Percentiles rank a stretch among this genome's conserved stretches.
These are phyloP conservation scores for Lentinula boryana DNA, from an alignment of 768 basidiomycete species.

Conservation along the genomic window DNA sequence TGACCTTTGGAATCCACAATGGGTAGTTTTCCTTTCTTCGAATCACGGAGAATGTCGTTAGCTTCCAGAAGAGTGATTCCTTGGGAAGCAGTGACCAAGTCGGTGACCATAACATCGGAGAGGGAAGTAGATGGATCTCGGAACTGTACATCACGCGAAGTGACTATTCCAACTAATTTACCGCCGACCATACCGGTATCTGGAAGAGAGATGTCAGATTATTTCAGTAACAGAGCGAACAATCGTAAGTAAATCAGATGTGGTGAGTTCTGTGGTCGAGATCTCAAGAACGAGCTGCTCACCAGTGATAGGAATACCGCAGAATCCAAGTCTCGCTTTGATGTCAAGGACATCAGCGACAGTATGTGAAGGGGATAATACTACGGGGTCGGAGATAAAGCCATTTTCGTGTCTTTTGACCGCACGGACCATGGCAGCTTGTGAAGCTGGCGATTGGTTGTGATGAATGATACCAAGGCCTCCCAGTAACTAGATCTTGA, in stretches of 20 bases:
- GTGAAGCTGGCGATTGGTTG: slow-evolving; percentile 77
- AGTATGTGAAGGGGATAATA: slow-evolving; percentile 67
- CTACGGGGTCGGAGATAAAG: slow-evolving; percentile 93
- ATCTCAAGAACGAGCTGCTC: slow-evolving; percentile 29
- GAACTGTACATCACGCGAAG: slow-evolving; percentile 95
- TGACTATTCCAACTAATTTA: slow-evolving; percentile 94
- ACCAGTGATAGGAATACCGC: slow-evolving; percentile 98
- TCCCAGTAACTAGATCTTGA: slow-evolving; percentile 62
- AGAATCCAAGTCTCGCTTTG: slow-evolving; percentile 88
- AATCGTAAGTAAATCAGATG: neutral
- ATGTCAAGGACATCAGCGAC: slow-evolving; percentile 92
- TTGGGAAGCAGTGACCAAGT: slow-evolving; percentile 78
- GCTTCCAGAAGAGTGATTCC: slow-evolving; percentile 91
- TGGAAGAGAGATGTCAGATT: slow-evolving; percentile 26
- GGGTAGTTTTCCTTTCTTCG: slow-evolving; percentile 97
- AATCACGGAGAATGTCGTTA: slow-evolving; percentile 90
- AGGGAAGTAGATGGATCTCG: slow-evolving; percentile 61
- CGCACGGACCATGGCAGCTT: slow-evolving; percentile 95
- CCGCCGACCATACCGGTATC: slow-evolving; percentile 85
- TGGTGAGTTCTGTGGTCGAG: slow-evolving; percentile 23
- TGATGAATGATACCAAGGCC: slow-evolving; percentile 99
- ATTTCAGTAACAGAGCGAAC: no score
- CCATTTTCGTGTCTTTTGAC: slow-evolving; percentile 99
- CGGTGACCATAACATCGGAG: slow-evolving; percentile 82
- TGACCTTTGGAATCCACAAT: slow-evolving; percentile 63